These are phyloP conservation scores for Naganishia kalamii DNA, from an alignment of 768 basidiomycete species.

Conservation along the genomic window DNA sequence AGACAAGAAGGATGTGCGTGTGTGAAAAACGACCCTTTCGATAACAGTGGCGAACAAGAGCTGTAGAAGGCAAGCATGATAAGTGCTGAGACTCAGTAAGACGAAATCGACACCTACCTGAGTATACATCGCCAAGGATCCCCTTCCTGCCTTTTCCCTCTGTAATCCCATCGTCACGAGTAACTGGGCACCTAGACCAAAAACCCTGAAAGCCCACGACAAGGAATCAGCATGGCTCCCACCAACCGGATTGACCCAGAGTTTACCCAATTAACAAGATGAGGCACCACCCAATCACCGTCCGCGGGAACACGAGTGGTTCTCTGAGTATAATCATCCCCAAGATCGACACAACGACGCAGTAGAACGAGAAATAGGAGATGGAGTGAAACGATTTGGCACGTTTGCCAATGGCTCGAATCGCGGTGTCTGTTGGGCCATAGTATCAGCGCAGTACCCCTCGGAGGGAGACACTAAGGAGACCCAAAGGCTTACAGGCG, in stretches of 20 bases:
- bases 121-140: conserved; percentile 59
- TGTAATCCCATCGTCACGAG: conserved; percentile 61
- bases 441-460: background rate
- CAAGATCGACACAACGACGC: conserved; percentile 50
- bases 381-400: conserved; percentile 70
- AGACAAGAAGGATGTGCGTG: conserved; percentile 57
- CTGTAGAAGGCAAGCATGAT: conserved; percentile 47
- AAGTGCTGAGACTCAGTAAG: background rate
- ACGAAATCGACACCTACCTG: conserved; percentile 46
- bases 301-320: conserved; percentile 36
- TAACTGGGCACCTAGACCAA: conserved; percentile 50
- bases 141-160: conserved; percentile 61
- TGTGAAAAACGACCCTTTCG: conserved; percentile 62
- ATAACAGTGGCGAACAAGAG: conserved; percentile 64
- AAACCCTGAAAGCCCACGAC: conserved; percentile 37
- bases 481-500: conserved; percentile 55
- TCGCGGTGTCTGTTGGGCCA: conserved; percentile 49
- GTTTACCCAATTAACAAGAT: conserved; percentile 24
- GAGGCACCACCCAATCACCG: conserved; percentile 22
- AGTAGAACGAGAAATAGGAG: conserved; percentile 60
- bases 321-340: conserved; percentile 30
- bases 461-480: background rate
- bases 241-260: background rate
- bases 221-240: background rate
- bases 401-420: conserved; percentile 66